Percentiles rank a stretch among this genome's conserved stretches.
Evolutionary conservation across 441 rosid species (phyloP).

Genomic region (Corymbia citriodora): DNA sequence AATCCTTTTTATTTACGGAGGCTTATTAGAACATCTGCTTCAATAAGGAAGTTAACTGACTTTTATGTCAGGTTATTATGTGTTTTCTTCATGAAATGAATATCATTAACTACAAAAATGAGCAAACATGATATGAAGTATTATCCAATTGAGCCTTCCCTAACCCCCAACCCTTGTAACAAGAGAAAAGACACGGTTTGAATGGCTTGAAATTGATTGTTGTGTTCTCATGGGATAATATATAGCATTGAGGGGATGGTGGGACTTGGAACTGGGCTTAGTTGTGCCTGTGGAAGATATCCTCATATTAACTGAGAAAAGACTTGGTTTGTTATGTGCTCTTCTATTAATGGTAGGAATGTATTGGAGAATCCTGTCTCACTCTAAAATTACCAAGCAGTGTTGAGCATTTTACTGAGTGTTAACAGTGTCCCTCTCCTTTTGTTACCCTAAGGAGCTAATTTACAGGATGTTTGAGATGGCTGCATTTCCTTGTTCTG

Average conservation of each 20-base stretch:
- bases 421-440: not conserved
- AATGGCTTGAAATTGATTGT: not conserved
- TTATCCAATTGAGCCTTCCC: not conserved
- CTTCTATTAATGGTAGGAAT: not conserved
- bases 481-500: not conserved
- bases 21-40: not conserved
- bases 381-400: not conserved
- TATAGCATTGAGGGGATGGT: not conserved
- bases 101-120: not conserved
- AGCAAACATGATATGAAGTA: not conserved
- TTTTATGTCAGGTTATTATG: not conserved
- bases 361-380: not conserved
- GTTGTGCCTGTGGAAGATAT: not conserved
- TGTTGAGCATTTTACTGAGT: not conserved
- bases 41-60: not conserved
- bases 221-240: rapidly evolving
- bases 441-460: not conserved
- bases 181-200: not conserved
- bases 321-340: not conserved
- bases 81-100: not conserved
- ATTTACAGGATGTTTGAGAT: not conserved
- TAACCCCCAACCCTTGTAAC: not conserved
- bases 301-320: not conserved
- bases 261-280: not conserved
- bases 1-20: not conserved